Conservation (phyloP, 805 yeast species). For the Blastobotrys peoriensis region DNA sequence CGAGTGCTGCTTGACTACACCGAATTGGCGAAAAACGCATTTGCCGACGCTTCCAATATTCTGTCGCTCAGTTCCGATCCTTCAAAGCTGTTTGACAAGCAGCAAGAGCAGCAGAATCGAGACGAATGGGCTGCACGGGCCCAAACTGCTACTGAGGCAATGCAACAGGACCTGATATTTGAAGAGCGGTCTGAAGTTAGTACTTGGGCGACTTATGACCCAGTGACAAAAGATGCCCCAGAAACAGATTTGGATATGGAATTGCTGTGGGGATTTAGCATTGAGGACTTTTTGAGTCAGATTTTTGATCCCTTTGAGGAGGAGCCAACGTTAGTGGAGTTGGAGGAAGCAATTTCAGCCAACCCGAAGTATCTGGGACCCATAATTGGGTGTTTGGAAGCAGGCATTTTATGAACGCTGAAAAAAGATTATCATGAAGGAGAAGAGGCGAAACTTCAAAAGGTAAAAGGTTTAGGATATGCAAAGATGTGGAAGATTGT, state of each 20-base stretch:
- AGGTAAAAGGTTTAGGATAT: too few species aligned
- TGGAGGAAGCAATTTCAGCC: neutral
- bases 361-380: conserved; percentile 1
- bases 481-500: too few species aligned
- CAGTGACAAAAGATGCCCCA: conserved; percentile 6
- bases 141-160: neutral
- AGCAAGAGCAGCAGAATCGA: neutral
- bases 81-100: neutral
- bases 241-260: conserved; percentile 11
- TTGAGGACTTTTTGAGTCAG: conserved; percentile 4
- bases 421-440: neutral
- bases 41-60: conserved; percentile 10
- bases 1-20: conserved; percentile 6
- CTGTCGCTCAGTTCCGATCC: conserved; percentile 2
- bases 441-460: neutral
- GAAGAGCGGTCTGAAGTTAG: conserved; percentile 11
- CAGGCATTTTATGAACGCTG: conserved; percentile 1
- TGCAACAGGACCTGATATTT: conserved; percentile 9
- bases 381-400: neutral
- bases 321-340: neutral
- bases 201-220: conserved; percentile 5
- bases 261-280: conserved; percentile 11
- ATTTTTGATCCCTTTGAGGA: conserved; percentile 1
- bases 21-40: conserved; percentile 11
- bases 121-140: neutral